Conservation (phyloP, 2,329 filamentous ascomycete genomes). For the Ceratocystis colombiana region DNA sequence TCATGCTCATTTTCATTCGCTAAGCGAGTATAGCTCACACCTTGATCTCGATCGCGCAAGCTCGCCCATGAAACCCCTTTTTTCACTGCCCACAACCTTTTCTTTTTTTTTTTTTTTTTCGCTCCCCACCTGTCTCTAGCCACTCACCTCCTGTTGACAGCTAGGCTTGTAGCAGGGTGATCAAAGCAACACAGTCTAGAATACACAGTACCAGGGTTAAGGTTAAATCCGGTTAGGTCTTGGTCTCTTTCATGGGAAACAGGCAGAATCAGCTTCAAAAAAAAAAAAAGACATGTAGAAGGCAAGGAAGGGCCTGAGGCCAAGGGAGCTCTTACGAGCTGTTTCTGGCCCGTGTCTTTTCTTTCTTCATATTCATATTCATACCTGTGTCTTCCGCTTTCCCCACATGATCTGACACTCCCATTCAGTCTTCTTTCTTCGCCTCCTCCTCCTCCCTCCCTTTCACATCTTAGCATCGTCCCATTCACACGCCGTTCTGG, state of each 20-base stretch:
- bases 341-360: constrained; percentile 6
- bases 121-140: neutral
- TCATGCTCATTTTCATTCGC: neutral
- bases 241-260: neutral
- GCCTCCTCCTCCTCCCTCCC: neutral
- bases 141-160: neutral
- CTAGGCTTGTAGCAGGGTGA: neutral
- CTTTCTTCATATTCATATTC: neutral
- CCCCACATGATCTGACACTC: neutral
- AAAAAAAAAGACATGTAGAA: neutral
- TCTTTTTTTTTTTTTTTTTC: neutral
- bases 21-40: too few relatives aligned
- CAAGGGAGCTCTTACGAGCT: neutral
- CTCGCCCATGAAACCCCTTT: too few relatives aligned
- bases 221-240: neutral
- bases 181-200: constrained; percentile 1
- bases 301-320: neutral
- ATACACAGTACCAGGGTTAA: constrained; percentile 3
- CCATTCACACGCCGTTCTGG: neutral
- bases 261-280: neutral
- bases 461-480: neutral
- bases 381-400: neutral
- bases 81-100: neutral
- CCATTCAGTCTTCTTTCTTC: neutral
- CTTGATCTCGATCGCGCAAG: too few relatives aligned